Conservation (phyloP, 495 filamentous ascomycete species). For the Astrothelium macrocarpum region DNA sequence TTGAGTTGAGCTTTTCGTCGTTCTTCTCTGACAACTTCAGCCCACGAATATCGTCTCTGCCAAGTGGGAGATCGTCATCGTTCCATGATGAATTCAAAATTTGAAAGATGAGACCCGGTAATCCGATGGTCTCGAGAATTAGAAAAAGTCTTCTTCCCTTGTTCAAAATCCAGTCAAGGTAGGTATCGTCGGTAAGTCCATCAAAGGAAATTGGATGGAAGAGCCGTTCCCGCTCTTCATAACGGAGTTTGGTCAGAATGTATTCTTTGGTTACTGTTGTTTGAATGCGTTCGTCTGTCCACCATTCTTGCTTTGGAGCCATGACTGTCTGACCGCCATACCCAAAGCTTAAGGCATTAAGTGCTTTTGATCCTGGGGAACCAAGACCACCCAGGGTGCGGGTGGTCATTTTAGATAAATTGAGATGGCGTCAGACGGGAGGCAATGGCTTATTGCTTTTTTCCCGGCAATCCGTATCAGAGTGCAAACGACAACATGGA, state of each 20-base stretch:
- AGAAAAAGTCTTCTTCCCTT: conserved; percentile 74
- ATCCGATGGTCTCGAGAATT: conserved; percentile 66
- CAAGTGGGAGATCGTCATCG: conserved; percentile 77
- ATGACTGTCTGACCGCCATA: conserved; percentile 32
- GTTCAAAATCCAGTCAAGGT: conserved; percentile 83
- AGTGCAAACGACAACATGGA: neutral
- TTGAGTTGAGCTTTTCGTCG: conserved; percentile 55
- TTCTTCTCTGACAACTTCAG: conserved; percentile 52
- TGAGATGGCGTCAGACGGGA: neutral
- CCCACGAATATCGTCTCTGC: conserved; percentile 57
- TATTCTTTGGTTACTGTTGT: conserved; percentile 61
- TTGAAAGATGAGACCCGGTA: conserved; percentile 77
- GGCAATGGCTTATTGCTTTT: neutral
- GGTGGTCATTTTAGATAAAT: conserved; percentile 13
- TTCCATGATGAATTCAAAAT: conserved; percentile 80
- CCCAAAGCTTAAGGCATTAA: conserved; percentile 34
- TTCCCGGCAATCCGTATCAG: neutral
- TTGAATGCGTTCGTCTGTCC: conserved; percentile 69
- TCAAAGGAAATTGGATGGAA: conserved; percentile 68
- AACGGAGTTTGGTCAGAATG: conserved; percentile 55
- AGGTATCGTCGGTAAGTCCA: conserved; percentile 79
- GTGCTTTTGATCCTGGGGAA: conserved; percentile 26
- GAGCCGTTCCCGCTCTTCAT: conserved; percentile 53
- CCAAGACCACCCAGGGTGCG: conserved; percentile 24
- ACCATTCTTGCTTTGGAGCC: conserved; percentile 48